Conservation (phyloP, 768 basidiomycete species). For the Kwoniella sp. region DNA sequence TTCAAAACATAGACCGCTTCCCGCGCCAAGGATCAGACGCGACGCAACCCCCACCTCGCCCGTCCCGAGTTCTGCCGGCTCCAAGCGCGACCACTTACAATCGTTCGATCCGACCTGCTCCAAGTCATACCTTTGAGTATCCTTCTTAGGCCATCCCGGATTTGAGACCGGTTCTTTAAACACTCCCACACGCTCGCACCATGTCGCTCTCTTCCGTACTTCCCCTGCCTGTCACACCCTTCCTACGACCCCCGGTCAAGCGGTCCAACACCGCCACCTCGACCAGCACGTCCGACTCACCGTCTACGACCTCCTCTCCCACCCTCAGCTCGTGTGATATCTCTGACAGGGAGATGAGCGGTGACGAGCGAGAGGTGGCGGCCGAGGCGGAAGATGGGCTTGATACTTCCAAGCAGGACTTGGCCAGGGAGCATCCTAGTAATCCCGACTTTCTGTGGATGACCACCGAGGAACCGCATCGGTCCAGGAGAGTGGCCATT, state of each 20-base stretch:
- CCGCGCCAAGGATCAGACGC: too few relatives aligned
- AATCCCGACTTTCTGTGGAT: constrained; percentile 83
- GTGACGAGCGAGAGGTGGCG: not conserved
- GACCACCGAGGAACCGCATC: constrained; percentile 97
- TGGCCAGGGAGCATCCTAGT: constrained; percentile 14
- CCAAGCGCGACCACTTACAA: too few relatives aligned
- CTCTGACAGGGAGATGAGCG: constrained; percentile 8
- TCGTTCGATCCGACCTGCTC: too few relatives aligned
- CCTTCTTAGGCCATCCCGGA: too few relatives aligned
- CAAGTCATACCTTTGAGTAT: too few relatives aligned
- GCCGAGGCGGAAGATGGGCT: not conserved
- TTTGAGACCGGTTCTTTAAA: too few relatives aligned
- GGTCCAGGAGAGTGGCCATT: constrained; percentile 77
- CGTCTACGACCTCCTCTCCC: constrained; percentile 13
- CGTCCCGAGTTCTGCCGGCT: too few relatives aligned
- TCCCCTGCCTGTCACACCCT: not conserved
- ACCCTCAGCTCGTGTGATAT: constrained; percentile 7
- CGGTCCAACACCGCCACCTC: not conserved
- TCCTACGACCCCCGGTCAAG: not conserved
- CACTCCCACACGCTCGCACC: not conserved
- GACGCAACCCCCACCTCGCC: too few relatives aligned
- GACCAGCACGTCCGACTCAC: constrained; percentile 1
- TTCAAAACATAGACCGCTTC: too few relatives aligned
- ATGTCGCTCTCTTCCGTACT: not conserved
- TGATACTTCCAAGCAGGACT: not conserved